These are phyloP conservation scores for Aspergillus glaucus DNA, from an alignment of 2,329 filamentous ascomycete species.

Conservation along the genomic window DNA sequence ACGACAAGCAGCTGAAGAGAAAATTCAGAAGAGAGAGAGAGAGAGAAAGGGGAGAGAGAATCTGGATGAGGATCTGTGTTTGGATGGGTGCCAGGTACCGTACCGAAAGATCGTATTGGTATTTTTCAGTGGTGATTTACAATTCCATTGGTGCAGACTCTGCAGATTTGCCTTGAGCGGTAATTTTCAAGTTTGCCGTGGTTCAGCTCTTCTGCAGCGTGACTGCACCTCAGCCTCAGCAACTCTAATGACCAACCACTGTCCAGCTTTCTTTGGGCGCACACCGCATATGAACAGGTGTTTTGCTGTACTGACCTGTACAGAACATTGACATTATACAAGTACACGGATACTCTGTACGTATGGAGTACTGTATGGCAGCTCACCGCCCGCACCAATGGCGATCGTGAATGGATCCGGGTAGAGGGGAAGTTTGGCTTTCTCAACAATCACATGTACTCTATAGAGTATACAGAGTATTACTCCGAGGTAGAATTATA, in stretches of 20 bases:
- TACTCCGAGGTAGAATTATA: background rate
- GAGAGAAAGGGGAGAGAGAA: conserved; percentile 8
- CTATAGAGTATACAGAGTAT: background rate
- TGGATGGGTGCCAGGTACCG: background rate
- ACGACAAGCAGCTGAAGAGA: conserved; percentile 8
- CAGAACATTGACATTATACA: background rate
- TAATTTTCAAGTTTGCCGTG: background rate
- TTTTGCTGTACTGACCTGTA: background rate
- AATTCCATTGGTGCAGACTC: background rate
- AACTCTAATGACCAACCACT: background rate
- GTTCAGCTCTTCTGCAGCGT: background rate
- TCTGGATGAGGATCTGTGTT: background rate
- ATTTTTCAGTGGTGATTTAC: background rate
- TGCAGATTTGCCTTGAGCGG: background rate
- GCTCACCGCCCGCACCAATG: background rate
- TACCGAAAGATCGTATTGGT: background rate
- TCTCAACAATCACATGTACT: background rate
- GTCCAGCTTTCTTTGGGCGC: background rate
- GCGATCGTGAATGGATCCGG: background rate
- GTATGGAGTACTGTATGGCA: background rate
- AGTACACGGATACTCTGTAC: too few relatives aligned
- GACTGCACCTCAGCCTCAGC: background rate
- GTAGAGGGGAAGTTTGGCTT: background rate
- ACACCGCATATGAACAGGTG: background rate
- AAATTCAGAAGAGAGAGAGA: conserved; percentile 4